Evolutionary conservation across 139 green algal genomes (phyloP).

Genomic region (Chlamydomonas eustigma): DNA sequence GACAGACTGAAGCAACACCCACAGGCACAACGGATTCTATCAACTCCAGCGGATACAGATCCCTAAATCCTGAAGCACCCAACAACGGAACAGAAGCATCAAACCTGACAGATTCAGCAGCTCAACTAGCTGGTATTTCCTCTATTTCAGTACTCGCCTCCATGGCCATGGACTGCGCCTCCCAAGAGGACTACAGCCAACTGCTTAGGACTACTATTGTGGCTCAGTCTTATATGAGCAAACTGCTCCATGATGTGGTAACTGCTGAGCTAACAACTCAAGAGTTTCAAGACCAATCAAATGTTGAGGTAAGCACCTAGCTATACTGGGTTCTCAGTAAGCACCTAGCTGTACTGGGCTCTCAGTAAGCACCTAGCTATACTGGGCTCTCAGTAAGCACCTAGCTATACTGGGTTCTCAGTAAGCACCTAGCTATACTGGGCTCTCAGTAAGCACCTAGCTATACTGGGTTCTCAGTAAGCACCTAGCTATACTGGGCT

Average conservation of each 20-base stretch:
- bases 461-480: neutral
- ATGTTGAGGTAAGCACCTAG: neutral
- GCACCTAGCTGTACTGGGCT: neutral
- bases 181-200: neutral
- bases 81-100: no score
- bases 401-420: no score
- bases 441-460: no score
- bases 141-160: neutral
- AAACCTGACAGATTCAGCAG: no score
- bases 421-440: no score
- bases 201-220: neutral
- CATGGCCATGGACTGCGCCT: neutral
- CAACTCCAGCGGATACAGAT: neutral
- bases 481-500: neutral
- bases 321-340: neutral
- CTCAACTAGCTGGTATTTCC: neutral
- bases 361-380: neutral
- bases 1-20: neutral
- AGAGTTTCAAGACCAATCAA: neutral
- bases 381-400: no score
- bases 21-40: neutral
- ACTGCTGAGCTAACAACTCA: neutral
- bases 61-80: neutral
- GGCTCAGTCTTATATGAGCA: neutral
- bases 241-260: neutral